Conservation (phyloP, 345 rosid species). For the Limnanthes douglasii region DNA sequence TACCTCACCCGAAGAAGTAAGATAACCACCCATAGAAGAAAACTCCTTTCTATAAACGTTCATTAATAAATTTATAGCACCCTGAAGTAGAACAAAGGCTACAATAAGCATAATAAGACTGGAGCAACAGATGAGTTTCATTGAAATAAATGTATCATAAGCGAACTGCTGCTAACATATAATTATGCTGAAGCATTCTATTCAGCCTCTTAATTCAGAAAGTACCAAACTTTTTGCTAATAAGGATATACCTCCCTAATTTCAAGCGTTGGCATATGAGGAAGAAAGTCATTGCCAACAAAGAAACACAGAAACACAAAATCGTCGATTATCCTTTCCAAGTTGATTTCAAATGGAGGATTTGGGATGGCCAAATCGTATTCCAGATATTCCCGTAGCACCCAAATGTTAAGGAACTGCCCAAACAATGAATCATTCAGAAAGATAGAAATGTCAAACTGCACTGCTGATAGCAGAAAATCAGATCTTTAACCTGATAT, state of each 20-base stretch:
- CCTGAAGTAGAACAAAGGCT: conserved; percentile 33
- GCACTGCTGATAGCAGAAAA: conserved; percentile 1
- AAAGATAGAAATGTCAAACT: conserved; percentile 1
- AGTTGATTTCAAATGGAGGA: conserved; percentile 70
- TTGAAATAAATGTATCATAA: too few species aligned
- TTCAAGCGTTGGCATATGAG: conserved; percentile 98
- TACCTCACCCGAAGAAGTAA: conserved; percentile 99
- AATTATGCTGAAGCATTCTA: not conserved
- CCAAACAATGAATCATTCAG: conserved; percentile 10
- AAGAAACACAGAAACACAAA: conserved; percentile 96
- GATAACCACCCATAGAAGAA: conserved; percentile 88
- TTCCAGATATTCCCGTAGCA: conserved; percentile 81
- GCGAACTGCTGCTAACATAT: too few species aligned
- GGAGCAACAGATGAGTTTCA: not conserved
- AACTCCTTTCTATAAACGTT: conserved; percentile 80
- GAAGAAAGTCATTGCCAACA: conserved; percentile 98
- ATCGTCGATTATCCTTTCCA: conserved; percentile 88
- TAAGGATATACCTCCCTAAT: conserved; percentile 81
- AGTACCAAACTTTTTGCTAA: conserved; percentile 6
- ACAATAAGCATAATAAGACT: conserved; percentile 7
- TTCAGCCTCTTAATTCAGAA: not conserved
- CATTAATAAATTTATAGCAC: conserved; percentile 93
- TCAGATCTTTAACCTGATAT: conserved; percentile 59
- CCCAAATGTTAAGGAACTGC: conserved; percentile 93
- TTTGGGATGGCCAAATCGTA: conserved; percentile 70